phyloP scores from a whole-genome alignment of 257 asterid genomes.

The Plantago major region DNA sequence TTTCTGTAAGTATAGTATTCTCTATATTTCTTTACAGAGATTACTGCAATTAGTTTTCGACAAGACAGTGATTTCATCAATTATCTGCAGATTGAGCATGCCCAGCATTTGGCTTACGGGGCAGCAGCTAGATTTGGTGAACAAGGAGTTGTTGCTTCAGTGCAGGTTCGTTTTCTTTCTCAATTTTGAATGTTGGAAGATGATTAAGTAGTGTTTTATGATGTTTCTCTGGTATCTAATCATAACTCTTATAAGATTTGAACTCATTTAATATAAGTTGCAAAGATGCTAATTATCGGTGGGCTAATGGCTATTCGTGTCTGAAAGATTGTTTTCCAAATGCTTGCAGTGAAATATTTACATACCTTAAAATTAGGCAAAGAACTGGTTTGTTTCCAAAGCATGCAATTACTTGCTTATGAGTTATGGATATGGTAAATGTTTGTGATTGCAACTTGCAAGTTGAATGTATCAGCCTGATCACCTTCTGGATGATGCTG shows the following conservation, averaged over 20 bases:
- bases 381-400: slow-evolving; percentile 1
- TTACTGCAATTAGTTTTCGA: slow-evolving; percentile 7
- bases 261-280: neutral
- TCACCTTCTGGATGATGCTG: slow-evolving; percentile 88
- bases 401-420: slow-evolving; percentile 9
- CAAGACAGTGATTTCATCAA: neutral
- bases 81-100: slow-evolving; percentile 86
- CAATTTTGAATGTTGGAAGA: slow-evolving; percentile 6
- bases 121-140: slow-evolving; percentile 69
- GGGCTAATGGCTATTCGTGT: neutral
- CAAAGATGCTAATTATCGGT: neutral
- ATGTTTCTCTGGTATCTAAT: neutral
- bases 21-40: slow-evolving; percentile 17
- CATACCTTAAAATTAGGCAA: neutral
- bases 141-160: slow-evolving; percentile 74
- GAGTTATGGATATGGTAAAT: neutral
- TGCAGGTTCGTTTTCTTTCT: slow-evolving; percentile 53
- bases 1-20: slow-evolving; percentile 5
- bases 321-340: neutral
- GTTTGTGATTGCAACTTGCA: slow-evolving; percentile 12
- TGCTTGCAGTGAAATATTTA: slow-evolving; percentile 4
- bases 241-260: too few species aligned
- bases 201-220: slow-evolving; percentile 1
- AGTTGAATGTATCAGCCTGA: slow-evolving; percentile 60
- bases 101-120: slow-evolving; percentile 87